Base-by-base conservation (phyloP, 2,329 filamentous ascomycete species). In the Lasiodiplodia sp. region DNA sequence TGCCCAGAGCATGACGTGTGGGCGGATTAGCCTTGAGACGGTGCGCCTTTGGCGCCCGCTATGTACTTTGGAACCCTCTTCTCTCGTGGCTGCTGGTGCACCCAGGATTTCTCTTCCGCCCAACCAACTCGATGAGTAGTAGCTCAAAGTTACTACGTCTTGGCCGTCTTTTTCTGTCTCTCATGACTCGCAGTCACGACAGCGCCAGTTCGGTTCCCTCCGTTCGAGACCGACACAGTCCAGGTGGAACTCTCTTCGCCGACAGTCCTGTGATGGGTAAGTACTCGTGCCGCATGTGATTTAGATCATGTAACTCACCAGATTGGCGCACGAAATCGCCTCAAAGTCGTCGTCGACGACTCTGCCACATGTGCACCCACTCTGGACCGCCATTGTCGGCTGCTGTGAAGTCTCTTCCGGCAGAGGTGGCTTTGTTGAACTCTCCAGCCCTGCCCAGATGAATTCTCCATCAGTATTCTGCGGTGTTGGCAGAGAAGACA, bases 251-350 rank as follows among this genome's bases (percentile, higher is more conserved):
- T 68, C 69, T 18, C 65, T 60, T 16, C 68, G 53, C 5, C 16
- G 37, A 28, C 70, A 71, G 23, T 64, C 66, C 70, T 71, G 21
- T 37, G 47, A 25, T n/a, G 3, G 23, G 55, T 28, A 31, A 47
- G 18, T 14, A 47, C 16, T 62, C 55, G 21, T 47, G 58, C 49
- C 28, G 31, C 21, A 38, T 63, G 21, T 28, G 8, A 56, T 25
- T 34, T 38, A 7, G 18, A 5, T 18, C 18, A 37, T n/a, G 11
- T 14, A 18, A 56, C 70, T 69, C 67, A 70, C 70, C n/a, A 62
- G 63, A 25, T 65, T 70, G 8, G 69, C 69, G 44, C 70, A 71
- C 47, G 51, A 65, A 21, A 71, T 70, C n/a, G 68, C 44, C 40
- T 10, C 37, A 12, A 63, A 4, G 49, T 62, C 53, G 16, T 68